These are phyloP conservation scores for Thraustochytrium sp. DNA, from an alignment of 352 stramenopile species.

Conservation along the genomic window DNA sequence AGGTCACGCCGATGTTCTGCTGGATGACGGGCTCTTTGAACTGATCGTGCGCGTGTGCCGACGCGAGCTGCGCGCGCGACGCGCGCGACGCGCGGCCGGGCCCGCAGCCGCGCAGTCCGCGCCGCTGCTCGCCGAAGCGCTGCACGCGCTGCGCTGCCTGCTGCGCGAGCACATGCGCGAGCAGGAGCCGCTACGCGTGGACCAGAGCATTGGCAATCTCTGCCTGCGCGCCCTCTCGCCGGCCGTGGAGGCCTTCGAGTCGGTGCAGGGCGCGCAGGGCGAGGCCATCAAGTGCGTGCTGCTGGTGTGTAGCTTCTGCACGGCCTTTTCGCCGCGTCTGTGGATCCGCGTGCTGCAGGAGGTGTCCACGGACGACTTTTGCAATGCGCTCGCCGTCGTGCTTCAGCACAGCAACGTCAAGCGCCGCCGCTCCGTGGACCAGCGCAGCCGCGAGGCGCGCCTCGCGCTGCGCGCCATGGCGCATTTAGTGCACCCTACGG, in stretches of 20 bases:
- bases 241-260: not conserved
- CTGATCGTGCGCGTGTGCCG: not conserved
- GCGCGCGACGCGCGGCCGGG: not conserved
- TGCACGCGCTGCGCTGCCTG: constrained; percentile 31
- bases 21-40: not conserved
- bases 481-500: not conserved
- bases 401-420: constrained; percentile 20
- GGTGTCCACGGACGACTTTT: constrained; percentile 1
- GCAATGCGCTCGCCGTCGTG: constrained; percentile 2
- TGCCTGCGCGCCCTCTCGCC: not conserved
- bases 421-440: not conserved
- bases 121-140: not conserved
- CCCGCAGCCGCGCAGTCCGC: no score
- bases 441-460: not conserved
- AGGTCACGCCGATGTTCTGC: not conserved
- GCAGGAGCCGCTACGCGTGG: not conserved
- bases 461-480: not conserved
- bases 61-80: not conserved
- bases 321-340: not conserved
- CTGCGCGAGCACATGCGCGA: constrained; percentile 29
- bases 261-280: not conserved
- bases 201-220: not conserved
- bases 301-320: not conserved
- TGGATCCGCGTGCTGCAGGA: not conserved
- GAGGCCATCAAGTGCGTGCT: not conserved